Base-by-base conservation (phyloP, 176 grass and related monocot species). In the Avena sativa region DNA sequence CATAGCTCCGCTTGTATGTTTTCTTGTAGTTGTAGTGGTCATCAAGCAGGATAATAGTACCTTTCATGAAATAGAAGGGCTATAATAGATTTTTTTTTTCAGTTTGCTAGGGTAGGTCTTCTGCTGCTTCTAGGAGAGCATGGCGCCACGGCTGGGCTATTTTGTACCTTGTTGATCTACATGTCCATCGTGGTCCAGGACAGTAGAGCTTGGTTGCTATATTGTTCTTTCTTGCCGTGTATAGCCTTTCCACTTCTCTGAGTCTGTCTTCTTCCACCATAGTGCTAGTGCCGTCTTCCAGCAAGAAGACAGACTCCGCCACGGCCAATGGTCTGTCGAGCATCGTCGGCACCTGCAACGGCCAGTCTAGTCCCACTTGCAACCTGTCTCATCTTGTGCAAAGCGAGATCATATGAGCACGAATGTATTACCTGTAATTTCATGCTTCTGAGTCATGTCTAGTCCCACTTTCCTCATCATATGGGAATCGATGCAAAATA, bases 1-100 rank as follows among this genome's bases (percentile, higher is more conserved):
- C 47, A 88, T 91, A 14, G 78, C 92, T 84, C 71, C 20, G 20
- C 52, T 36, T 86, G 66, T 86, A 80, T 77, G 81, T 75, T 83
- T 43, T 82, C 55, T 76, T 79, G 72, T 79, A 56, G 17, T 20
- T 75, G 40, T 82, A 76, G 60, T 59, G 30, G 70, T 72, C 28
- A 30, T 30, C 28, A 30, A 30, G 28, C 28, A 30, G 28, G 28
- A 30, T 30, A 30, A 30, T 47, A 71, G n/a, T 72, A 72, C 59
- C 57, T 65, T 50, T 77, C 43, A 49, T 66, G 19, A 15, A 85
- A 85, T 86, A 76, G 65, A 55, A 47, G 81, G 52, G 69, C 68
- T 80, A 68, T 67, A 80, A 2, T 43, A 49, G 20, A 5, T 30
- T 43, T 7, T 57, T 26, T 56, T 48, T 79, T 17, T 32, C 15